These are phyloP conservation scores for Microdochium paspali DNA, from an alignment of 2,329 filamentous ascomycete species.

Conservation along the genomic window DNA sequence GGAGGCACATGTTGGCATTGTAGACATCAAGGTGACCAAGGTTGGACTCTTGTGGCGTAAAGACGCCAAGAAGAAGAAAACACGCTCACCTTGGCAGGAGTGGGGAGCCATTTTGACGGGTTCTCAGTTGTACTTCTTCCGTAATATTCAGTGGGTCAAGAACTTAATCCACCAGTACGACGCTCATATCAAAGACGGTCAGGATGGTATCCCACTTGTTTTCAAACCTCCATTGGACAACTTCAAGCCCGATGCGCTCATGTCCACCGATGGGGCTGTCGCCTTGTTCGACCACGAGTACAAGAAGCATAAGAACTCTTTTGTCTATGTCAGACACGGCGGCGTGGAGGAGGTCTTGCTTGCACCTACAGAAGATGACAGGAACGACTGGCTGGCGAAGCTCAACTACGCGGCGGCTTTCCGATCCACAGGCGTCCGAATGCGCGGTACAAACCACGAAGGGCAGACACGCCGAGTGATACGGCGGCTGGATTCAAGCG, in stretches of 20 bases:
- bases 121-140: slow-evolving; percentile 95
- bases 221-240: slow-evolving; percentile 85
- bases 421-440: slow-evolving; percentile 80
- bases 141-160: slow-evolving; percentile 88
- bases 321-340: slow-evolving; percentile 79
- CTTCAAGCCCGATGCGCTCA: slow-evolving; percentile 88
- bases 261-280: slow-evolving; percentile 89
- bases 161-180: slow-evolving; percentile 84
- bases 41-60: slow-evolving; percentile 94
- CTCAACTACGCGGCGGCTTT: slow-evolving; percentile 96
- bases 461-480: slow-evolving; percentile 68
- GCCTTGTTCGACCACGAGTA: slow-evolving; percentile 80
- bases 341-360: slow-evolving; percentile 84
- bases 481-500: slow-evolving; percentile 58
- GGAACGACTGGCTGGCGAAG: slow-evolving; percentile 95
- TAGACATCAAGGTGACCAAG: slow-evolving; percentile 96
- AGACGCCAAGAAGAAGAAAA: slow-evolving; percentile 85
- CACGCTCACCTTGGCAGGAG: slow-evolving; percentile 94
- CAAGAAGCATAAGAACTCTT: slow-evolving; percentile 92
- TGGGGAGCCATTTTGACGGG: slow-evolving; percentile 95
- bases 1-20: slow-evolving; percentile 82
- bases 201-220: slow-evolving; percentile 66
- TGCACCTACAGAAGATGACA: slow-evolving; percentile 80
- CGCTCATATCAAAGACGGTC: slow-evolving; percentile 66
- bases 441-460: slow-evolving; percentile 82